Base-by-base conservation (phyloP, 192 early-diverging fungal species). In the Coemansia umbellata region DNA sequence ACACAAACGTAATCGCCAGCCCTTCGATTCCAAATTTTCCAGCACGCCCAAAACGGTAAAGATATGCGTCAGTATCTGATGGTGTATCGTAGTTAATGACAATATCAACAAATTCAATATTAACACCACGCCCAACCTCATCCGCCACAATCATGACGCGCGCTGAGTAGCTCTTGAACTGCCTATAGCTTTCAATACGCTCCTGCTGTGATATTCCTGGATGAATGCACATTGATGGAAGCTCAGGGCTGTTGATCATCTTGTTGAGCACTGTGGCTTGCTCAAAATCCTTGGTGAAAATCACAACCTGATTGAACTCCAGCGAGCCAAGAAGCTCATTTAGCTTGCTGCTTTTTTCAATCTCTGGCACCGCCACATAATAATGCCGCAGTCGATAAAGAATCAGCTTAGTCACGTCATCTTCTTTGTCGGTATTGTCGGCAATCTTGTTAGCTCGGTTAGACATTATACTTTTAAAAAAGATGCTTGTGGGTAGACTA, bases 41-140 rank as follows among this genome's bases (percentile, higher is more conserved):
- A 35, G 95, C 95, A 87, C 95, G 92, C 50, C 95, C 95, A 49
- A 98, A 93, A 56, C 95, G 80, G 65, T 98, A 93, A n/a, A 98
- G 83, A 64, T 98, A 98, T n/a, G 88, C 80, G 69, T 95, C 93
- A 5, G 92, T 84, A 24, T 72, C 66, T 52, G 90, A 90, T 22
- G 95, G 89, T 69, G 95, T 94, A 58, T 98, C 95, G 42, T 98
- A 98, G 85, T 98, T 98, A 83, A 98, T 86, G 50, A 98, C 95
- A 69, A 98, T 92, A 75, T 98, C 95, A 36, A 98, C 95, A 61
- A 93, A 90, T 57, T 95, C 93, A 21, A 98, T 88, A 71, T 98
- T 93, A 47, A 98, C 92, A 80, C 95, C 95, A 80, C 95, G 93
- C 10, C 93, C 93, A 78, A 98, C 92, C 51, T 95, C 84, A 63